Evolutionary conservation across 805 yeast species (phyloP).

Genomic region (Candida oleophila): DNA sequence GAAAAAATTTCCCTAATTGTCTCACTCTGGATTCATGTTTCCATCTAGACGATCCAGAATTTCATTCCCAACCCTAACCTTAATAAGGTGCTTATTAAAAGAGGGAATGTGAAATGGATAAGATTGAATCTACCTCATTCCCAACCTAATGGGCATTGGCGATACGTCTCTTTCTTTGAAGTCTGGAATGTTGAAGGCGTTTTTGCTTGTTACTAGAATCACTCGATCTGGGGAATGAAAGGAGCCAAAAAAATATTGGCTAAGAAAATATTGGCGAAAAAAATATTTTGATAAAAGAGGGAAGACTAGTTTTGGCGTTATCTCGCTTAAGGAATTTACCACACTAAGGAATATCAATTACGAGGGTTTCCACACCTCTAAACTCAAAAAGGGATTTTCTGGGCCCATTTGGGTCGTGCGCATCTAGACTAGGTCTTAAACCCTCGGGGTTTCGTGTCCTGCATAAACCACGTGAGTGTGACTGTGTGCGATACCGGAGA

Average conservation of each 20-base stretch:
- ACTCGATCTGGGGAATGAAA: too few species aligned
- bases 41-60: too few species aligned
- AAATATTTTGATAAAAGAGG: too few species aligned
- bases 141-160: background rate
- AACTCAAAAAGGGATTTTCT: background rate
- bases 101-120: background rate
- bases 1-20: too few species aligned
- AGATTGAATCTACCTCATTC: background rate
- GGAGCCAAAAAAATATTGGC: background rate
- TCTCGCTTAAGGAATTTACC: background rate
- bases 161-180: background rate
- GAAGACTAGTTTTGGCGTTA: too few species aligned
- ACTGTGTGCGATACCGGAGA: background rate
- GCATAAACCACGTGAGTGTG: background rate
- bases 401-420: background rate
- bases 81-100: too few species aligned
- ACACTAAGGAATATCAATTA: background rate
- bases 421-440: background rate
- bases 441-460: background rate
- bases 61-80: too few species aligned
- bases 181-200: background rate
- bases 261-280: background rate
- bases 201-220: too few species aligned
- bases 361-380: background rate
- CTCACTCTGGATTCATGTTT: too few species aligned